Evolutionary conservation across 495 filamentous ascomycete species (phyloP), one percentile per base, ranked within the genome.

Genomic region (Penicillium steckii): DNA sequence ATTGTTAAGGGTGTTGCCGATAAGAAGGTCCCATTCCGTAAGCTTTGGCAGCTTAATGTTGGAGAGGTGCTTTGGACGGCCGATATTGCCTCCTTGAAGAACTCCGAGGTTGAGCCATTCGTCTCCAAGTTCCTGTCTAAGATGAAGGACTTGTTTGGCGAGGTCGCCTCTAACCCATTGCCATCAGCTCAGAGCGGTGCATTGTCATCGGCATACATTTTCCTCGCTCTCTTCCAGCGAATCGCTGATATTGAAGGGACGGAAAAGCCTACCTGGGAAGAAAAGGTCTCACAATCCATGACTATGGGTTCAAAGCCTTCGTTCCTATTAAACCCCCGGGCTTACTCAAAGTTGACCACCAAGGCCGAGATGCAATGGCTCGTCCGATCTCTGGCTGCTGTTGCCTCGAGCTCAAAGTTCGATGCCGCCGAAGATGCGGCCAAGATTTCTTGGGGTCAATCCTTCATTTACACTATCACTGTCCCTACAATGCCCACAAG

Each of bases 1-100:
- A 88, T 95, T 48, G 71, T 80, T 12, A 96, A 95, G 66, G 94
- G 94, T 0, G 72, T 92, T 4, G 75, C 77, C 6, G 95, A 98
- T 49, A 98, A 97, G 66, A 85, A 88, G 57, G 70, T 86, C 8
- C 82, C 85, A 13, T 80, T 89, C 42, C 84, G 88, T n/a, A 86
- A 85, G 46, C 70, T 88, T 33, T 98, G 94, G 94, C 80, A 87
- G 27, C 75, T 91, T 22, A 81, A 80, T 40, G 69, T 86, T 44
- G 90, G 88, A 21, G 85, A 95, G 10, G 64, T 91, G 2, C 67
- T 96, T 3, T 89, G 88, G 80, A 63, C 80, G 29, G 72, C 78
- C 15, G 66, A 77, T 27, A 41, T 78, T 12, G 49, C 68, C 13
- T 61, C 73, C 41, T 67, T 77, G 24, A 62, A 65, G n/a, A 78